Conservation (phyloP, 2,329 filamentous ascomycete species). For the Chaetothyriales sp. region DNA sequence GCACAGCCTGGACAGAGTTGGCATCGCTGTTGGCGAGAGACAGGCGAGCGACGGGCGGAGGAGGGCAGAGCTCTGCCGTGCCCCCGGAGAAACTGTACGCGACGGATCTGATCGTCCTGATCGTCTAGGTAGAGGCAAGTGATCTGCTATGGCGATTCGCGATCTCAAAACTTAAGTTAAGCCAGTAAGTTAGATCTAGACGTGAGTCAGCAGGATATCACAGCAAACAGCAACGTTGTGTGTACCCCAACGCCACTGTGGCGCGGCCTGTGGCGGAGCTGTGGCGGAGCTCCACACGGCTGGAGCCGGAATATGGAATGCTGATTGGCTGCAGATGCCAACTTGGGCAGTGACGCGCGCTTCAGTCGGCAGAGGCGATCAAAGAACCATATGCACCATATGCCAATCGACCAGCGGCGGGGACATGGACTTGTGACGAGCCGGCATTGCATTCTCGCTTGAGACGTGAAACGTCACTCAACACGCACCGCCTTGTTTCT, state of each 20-base stretch:
- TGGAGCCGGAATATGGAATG: not conserved
- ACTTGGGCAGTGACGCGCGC: not conserved
- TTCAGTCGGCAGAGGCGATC: not conserved
- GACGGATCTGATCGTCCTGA: too few species aligned
- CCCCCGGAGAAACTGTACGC: not conserved
- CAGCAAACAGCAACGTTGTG: too few species aligned
- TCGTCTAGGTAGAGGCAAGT: not conserved
- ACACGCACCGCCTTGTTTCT: not conserved
- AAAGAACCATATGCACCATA: not conserved
- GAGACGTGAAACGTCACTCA: too few species aligned
- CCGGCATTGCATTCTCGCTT: not conserved
- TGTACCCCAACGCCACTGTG: not conserved
- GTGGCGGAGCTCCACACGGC: not conserved
- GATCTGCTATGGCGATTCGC: too few species aligned
- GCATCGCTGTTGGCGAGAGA: slow-evolving; percentile 38
- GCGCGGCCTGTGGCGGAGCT: not conserved
- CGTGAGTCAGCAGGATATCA: too few species aligned
- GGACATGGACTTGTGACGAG: not conserved
- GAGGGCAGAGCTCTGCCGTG: not conserved
- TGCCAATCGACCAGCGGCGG: not conserved
- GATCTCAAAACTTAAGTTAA: too few species aligned
- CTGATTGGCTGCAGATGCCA: not conserved
- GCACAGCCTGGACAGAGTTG: slow-evolving; percentile 34
- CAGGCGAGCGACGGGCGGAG: not conserved
- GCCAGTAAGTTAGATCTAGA: too few species aligned